These are phyloP conservation scores for Colletotrichum kahawae DNA, from an alignment of 2,329 filamentous ascomycete genomes.

Conservation along the genomic window DNA sequence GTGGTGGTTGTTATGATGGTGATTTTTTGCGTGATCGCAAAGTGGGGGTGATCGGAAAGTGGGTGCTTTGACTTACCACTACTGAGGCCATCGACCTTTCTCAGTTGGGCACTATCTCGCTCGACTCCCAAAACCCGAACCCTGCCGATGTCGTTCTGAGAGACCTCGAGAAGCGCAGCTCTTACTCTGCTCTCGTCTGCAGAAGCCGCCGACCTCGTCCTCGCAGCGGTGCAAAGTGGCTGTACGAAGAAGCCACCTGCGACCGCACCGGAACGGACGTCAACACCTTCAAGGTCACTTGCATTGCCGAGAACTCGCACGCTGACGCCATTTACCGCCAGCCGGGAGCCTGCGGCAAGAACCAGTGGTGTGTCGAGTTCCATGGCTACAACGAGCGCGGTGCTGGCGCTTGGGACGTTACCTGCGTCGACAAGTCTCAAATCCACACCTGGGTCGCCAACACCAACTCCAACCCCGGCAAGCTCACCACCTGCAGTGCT, in stretches of 20 bases:
- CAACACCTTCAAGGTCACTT: not conserved
- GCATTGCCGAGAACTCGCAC: not conserved
- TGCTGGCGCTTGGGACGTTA: not conserved
- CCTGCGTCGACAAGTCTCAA: not conserved
- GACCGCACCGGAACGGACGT: not conserved
- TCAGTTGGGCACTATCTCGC: not conserved
- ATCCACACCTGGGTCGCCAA: not conserved
- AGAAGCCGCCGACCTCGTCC: not conserved
- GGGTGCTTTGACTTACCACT: no score
- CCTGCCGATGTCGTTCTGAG: not conserved
- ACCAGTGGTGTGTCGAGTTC: constrained; percentile 1
- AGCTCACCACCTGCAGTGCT: not conserved
- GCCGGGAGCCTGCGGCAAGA: not conserved
- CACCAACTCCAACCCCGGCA: not conserved
- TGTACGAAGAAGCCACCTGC: not conserved
- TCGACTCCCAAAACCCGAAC: not conserved
- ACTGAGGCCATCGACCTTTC: not conserved
- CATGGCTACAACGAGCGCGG: not conserved
- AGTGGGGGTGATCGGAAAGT: no score
- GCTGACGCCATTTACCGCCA: not conserved
- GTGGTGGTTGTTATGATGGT: no score
- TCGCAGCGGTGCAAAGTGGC: not conserved
- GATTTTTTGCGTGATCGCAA: no score
- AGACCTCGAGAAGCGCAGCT: not conserved
- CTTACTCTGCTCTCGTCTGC: not conserved